Conservation (phyloP, 495 filamentous ascomycete species). For the Aspergillus conjunctus region DNA sequence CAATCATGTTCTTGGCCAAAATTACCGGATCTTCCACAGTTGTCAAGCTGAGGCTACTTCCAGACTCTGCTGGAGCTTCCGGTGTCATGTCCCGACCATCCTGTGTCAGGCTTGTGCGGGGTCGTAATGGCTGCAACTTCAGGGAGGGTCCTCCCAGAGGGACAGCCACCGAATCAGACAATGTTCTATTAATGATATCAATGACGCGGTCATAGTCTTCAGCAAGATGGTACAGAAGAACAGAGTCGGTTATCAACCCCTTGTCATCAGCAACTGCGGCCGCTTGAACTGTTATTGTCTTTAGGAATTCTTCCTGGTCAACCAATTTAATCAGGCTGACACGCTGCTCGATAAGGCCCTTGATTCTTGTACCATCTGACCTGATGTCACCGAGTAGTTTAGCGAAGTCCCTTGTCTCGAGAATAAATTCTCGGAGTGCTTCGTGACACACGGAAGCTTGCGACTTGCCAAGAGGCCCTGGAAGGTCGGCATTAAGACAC, state of each 20-base stretch:
- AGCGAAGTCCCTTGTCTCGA: constrained; percentile 93
- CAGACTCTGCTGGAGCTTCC: constrained; percentile 30
- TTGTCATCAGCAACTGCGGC: constrained; percentile 91
- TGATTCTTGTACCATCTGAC: constrained; percentile 76
- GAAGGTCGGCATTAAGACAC: constrained; percentile 87
- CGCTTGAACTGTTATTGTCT: constrained; percentile 83
- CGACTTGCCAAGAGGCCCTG: constrained; percentile 67
- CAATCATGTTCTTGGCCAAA: constrained; percentile 77
- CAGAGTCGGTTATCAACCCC: constrained; percentile 87
- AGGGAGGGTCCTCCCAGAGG: constrained; percentile 77
- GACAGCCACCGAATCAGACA: constrained; percentile 81
- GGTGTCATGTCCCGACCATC: constrained; percentile 26
- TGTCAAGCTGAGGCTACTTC: constrained; percentile 76
- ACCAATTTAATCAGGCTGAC: constrained; percentile 76
- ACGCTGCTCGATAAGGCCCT: constrained; percentile 87
- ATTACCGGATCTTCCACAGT: constrained; percentile 82
- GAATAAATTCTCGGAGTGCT: constrained; percentile 88
- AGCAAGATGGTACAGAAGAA: constrained; percentile 90
- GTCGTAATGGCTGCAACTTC: constrained; percentile 77
- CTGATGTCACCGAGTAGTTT: constrained; percentile 89
- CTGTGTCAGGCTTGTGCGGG: constrained; percentile 41
- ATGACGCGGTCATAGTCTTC: constrained; percentile 93
- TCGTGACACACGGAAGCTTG: constrained; percentile 87
- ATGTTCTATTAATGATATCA: constrained; percentile 81
- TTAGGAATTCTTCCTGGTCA: constrained; percentile 80